A percentile compares a stretch with the other conserved stretches of the same genome.
Conservation (phyloP, 352 stramenopile genomes). For the Elongisporangium prolatum region DNA sequence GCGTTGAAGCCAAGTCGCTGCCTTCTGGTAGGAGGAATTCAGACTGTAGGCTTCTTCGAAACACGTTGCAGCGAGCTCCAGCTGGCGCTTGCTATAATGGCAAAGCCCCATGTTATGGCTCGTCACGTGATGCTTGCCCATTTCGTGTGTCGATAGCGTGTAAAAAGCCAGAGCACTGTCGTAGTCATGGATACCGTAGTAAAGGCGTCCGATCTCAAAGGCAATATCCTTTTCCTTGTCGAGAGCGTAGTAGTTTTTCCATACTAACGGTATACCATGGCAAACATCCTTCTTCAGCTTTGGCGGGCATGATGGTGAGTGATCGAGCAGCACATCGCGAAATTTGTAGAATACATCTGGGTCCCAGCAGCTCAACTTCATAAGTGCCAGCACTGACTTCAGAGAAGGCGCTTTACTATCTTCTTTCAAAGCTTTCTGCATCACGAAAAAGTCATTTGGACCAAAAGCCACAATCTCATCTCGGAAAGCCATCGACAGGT, state of each 20-base stretch:
- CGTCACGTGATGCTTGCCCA: conserved; percentile 94
- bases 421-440: conserved; percentile 89
- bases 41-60: conserved; percentile 69
- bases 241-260: conserved; percentile 92
- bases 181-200: conserved; percentile 92
- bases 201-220: conserved; percentile 89
- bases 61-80: conserved; percentile 50
- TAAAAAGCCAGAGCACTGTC: conserved; percentile 89
- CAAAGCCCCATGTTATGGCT: conserved; percentile 96
- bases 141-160: conserved; percentile 73
- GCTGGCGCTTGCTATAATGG: conserved; percentile 88
- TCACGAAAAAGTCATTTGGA: conserved; percentile 94
- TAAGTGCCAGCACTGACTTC: conserved; percentile 84
- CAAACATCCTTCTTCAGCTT: conserved; percentile 84
- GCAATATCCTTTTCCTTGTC: conserved; percentile 92
- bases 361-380: conserved; percentile 92
- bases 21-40: conserved; percentile 76
- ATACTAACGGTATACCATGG: conserved; percentile 79
- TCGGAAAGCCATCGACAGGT: conserved; percentile 74
- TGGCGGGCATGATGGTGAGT: conserved; percentile 51
- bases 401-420: conserved; percentile 75
- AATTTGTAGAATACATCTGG: conserved; percentile 96
- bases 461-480: conserved; percentile 88
- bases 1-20: conserved; percentile 74
- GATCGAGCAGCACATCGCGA: conserved; percentile 87